Conservation (phyloP, 257 asterid genomes). For the Plantago ovata region DNA sequence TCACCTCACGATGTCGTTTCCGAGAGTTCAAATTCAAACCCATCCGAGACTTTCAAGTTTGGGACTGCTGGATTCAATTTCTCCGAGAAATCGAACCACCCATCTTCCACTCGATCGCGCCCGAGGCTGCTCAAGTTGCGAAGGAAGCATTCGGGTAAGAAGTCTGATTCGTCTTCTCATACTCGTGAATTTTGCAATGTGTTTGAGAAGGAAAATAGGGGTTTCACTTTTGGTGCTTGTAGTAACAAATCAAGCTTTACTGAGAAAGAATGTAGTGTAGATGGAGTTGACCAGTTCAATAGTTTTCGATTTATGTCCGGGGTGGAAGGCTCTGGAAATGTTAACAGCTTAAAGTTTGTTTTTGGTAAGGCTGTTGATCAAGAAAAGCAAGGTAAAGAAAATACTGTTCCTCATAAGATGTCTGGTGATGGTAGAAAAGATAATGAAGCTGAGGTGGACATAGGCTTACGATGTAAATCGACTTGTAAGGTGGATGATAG, state of each 20-base stretch:
- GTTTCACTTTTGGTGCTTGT: slow-evolving; percentile 25
- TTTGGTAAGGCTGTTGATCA: slow-evolving; percentile 27
- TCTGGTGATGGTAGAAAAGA: slow-evolving; percentile 26
- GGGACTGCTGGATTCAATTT: slow-evolving; percentile 27
- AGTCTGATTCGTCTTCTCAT: slow-evolving; percentile 24
- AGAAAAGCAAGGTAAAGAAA: slow-evolving; percentile 26
- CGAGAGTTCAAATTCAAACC: slow-evolving; percentile 21
- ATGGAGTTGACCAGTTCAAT: slow-evolving; percentile 16
- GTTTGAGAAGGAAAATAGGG: slow-evolving; percentile 26
- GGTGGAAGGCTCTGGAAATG: slow-evolving; percentile 21
- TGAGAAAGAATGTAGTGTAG: slow-evolving; percentile 17
- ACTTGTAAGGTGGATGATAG: slow-evolving; percentile 18
- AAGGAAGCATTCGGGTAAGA: slow-evolving; percentile 37
- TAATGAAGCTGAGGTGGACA: slow-evolving; percentile 15
- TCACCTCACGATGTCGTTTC: slow-evolving; percentile 19
- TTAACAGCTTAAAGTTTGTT: slow-evolving; percentile 21
- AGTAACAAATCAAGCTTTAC: slow-evolving; percentile 5
- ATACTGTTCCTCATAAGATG: slow-evolving; percentile 25
- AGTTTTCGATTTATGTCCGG: slow-evolving; percentile 21
- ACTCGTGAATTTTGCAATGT: slow-evolving; percentile 22
- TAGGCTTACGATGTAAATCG: slow-evolving; percentile 19
- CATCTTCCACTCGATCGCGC: slow-evolving; percentile 39
- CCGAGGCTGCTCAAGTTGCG: slow-evolving; percentile 57
- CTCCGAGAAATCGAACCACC: slow-evolving; percentile 23
- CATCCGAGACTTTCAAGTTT: slow-evolving; percentile 25